Base-by-base conservation (phyloP, 2,329 filamentous ascomycete genomes). In the Fusarium paranaense region DNA sequence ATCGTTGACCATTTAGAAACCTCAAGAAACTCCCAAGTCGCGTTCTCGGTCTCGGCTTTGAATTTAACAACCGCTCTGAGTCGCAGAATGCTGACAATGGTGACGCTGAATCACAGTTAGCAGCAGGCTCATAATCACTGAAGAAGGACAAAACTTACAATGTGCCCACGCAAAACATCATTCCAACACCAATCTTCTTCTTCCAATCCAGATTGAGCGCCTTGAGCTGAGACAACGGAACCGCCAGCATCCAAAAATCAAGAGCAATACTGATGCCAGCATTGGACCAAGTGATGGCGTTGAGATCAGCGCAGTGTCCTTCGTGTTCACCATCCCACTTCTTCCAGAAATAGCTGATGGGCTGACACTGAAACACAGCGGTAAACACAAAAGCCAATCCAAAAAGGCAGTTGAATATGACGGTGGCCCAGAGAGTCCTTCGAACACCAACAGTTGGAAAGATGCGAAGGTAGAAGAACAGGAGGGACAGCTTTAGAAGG, bases 401-500 rank as follows among this genome's bases (percentile, higher is more conserved):
- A 62, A 83, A 86, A 1, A 84, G 10, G 6, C 78, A 42, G 52
- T 83, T 83, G 63, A 87, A 81, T 5, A 74, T 72, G 38, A 87
- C 73, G 0, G 86, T 86, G n/a, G 69, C 81, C 80, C 82, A 85
- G 7, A 89, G 80, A 14, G 86, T 56, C 7, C 79, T 80, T 16
- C 83, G 82, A 11, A 88, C 82, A 4, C 57, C 66, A 0, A 62
- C 68, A 0, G 79, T 75, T 0, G 87, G 87, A 70, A 91, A 91
- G 64, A 90, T 86, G 62, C 87, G 85, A 6, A 88, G 80, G 73
- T 89, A 90, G 78, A 90, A 89, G 74, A 87, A 83, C 1, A 90
- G 80, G 27, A 91, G 81, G 0, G 88, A 85, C 6, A 88, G 78
- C 71, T 90, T 89, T 18, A 87, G 81, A 30, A 88, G 78, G 2